Conservation (phyloP, 352 stramenopile species). For the Phytophthora citricola region DNA sequence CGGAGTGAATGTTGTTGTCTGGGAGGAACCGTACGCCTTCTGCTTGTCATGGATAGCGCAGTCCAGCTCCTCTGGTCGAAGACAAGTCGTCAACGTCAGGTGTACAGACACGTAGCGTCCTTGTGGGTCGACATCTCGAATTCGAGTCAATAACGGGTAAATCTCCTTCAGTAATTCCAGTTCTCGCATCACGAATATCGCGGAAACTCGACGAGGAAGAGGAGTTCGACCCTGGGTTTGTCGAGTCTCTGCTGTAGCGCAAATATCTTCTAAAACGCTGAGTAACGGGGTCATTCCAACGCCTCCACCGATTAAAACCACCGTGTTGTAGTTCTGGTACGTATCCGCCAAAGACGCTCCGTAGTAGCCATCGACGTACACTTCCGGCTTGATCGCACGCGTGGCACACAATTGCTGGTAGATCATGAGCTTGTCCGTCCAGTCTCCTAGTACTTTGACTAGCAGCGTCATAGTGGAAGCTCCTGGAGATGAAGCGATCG, state of each 20-base stretch:
- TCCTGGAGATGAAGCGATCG: slow-evolving; percentile 49
- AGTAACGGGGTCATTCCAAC: slow-evolving; percentile 57
- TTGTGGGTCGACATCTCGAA: slow-evolving; percentile 39
- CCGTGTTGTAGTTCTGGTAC: slow-evolving; percentile 42
- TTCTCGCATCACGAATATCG: slow-evolving; percentile 53
- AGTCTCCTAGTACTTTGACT: slow-evolving; percentile 52
- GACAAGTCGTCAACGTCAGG: slow-evolving; percentile 35
- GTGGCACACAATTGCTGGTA: slow-evolving; percentile 34
- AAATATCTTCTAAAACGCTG: slow-evolving; percentile 51
- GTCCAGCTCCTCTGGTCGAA: slow-evolving; percentile 21
- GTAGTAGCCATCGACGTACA: slow-evolving; percentile 67
- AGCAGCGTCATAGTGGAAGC: slow-evolving; percentile 43
- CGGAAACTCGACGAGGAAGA: slow-evolving; percentile 32
- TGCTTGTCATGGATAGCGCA: not conserved
- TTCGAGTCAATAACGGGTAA: slow-evolving; percentile 31
- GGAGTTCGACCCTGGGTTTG: slow-evolving; percentile 10
- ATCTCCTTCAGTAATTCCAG: slow-evolving; percentile 49
- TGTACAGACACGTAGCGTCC: slow-evolving; percentile 22
- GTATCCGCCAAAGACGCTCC: slow-evolving; percentile 35
- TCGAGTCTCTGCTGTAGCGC: slow-evolving; percentile 11
- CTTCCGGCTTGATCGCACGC: slow-evolving; percentile 20
- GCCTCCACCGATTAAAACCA: slow-evolving; percentile 52
- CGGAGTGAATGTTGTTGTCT: not conserved
- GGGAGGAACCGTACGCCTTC: slow-evolving; percentile 6
- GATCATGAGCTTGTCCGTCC: slow-evolving; percentile 47